Percentiles rank a stretch among this genome's conserved stretches.
Conservation (phyloP, 2,329 filamentous ascomycete species). For the Arthrocladium fulminans region DNA sequence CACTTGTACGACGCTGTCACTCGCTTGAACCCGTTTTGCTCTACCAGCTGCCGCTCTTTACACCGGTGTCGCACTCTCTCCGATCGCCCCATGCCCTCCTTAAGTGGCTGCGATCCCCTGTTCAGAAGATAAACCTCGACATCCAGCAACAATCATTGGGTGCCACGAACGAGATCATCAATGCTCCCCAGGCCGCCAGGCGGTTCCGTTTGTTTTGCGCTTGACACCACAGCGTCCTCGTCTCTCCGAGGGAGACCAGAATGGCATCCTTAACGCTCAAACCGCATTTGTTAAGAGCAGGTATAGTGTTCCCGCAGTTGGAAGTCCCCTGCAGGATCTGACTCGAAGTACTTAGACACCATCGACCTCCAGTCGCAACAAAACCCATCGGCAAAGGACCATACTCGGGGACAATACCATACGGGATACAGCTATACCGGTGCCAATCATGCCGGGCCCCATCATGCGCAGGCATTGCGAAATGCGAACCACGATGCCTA, state of each 20-base stretch:
- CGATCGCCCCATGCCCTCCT: background rate
- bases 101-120: background rate
- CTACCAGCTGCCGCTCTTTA: background rate
- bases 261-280: slow-evolving; percentile 28
- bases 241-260: slow-evolving; percentile 6
- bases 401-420: slow-evolving; percentile 48
- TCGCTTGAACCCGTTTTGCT: background rate
- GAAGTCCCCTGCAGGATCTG: background rate
- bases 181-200: slow-evolving; percentile 1
- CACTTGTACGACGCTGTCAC: background rate
- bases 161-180: slow-evolving; percentile 4
- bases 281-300: slow-evolving; percentile 39
- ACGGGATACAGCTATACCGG: slow-evolving; percentile 40
- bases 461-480: slow-evolving; percentile 77
- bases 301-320: slow-evolving; percentile 25
- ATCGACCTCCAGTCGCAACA: slow-evolving; percentile 85
- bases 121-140: background rate
- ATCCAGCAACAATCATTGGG: background rate
- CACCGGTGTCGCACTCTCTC: background rate
- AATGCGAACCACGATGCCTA: slow-evolving; percentile 68
- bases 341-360: slow-evolving; percentile 57
- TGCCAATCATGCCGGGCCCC: slow-evolving; percentile 54
- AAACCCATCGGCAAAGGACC: slow-evolving; percentile 75
- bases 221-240: background rate
- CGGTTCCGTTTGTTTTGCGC: background rate